These are phyloP conservation scores for Hemileccinum rubropunctum DNA, from an alignment of 768 basidiomycete genomes.

Conservation along the genomic window DNA sequence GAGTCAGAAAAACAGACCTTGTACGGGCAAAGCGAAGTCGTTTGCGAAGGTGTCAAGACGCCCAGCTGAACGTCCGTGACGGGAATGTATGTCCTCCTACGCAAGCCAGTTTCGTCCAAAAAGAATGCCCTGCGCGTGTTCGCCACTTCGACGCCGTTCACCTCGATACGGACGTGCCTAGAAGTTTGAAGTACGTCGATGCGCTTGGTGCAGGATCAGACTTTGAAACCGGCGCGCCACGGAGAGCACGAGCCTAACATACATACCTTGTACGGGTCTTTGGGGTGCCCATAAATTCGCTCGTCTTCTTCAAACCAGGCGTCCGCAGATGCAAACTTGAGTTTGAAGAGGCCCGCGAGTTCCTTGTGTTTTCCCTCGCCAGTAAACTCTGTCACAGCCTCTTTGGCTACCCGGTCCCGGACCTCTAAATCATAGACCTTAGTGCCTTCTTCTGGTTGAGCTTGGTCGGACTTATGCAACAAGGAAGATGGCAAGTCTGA, in stretches of 20 bases:
- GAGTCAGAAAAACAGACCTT: conserved; percentile 43
- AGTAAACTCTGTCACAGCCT: conserved; percentile 37
- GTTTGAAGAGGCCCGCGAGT: conserved; percentile 46
- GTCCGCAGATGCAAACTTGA: conserved; percentile 51
- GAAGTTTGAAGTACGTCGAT: conserved; percentile 61
- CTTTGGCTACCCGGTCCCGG: conserved; percentile 36
- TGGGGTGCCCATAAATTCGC: conserved; percentile 56
- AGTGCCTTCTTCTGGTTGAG: conserved; percentile 30
- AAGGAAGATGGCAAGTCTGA: conserved; percentile 45
- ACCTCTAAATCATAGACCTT: conserved; percentile 48
- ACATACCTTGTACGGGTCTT: conserved; percentile 68
- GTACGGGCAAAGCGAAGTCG: conserved; percentile 56
- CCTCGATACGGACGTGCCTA: conserved; percentile 56
- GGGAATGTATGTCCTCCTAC: conserved; percentile 59
- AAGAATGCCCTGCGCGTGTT: conserved; percentile 53
- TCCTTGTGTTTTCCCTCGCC: conserved; percentile 30
- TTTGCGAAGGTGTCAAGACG: conserved; percentile 45
- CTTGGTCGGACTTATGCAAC: conserved; percentile 32
- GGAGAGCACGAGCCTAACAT: neutral
- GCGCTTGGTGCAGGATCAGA: conserved; percentile 39
- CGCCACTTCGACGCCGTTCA: conserved; percentile 61
- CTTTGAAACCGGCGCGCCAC: no score
- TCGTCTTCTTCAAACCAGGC: conserved; percentile 74
- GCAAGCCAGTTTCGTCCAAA: conserved; percentile 57
- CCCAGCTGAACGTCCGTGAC: conserved; percentile 53